Evolutionary conservation across 2,329 filamentous ascomycete species (phyloP).

Genomic region (Aspergillus clavatus): DNA sequence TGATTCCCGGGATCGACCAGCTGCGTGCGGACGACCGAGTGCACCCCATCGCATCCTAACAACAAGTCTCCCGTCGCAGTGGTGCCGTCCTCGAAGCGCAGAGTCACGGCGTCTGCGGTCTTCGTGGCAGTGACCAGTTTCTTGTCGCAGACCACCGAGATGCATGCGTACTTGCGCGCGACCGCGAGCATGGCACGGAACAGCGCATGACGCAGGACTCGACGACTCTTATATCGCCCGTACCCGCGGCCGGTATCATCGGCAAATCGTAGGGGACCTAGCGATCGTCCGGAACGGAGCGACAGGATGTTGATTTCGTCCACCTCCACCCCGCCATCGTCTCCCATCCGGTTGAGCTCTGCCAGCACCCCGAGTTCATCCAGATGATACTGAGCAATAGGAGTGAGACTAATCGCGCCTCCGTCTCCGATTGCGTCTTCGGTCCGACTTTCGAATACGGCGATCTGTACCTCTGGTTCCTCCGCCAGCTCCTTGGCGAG

Average conservation of each 20-base stretch:
- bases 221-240: conserved; percentile 25
- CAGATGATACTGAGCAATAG: conserved; percentile 32
- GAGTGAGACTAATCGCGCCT: conserved; percentile 35
- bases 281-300: conserved; percentile 24
- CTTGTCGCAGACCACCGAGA: conserved; percentile 6
- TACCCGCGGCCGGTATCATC: conserved; percentile 24
- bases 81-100: conserved; percentile 30
- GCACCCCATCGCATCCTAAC: conserved; percentile 39
- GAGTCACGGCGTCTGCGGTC: conserved; percentile 17
- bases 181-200: conserved; percentile 30
- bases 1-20: conserved; percentile 31
- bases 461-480: conserved; percentile 16
- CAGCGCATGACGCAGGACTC: conserved; percentile 31
- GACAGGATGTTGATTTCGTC: conserved; percentile 31
- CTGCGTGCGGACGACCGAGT: conserved; percentile 33
- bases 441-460: conserved; percentile 27
- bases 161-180: conserved; percentile 14
- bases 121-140: conserved; percentile 8
- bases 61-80: conserved; percentile 32
- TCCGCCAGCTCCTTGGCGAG: neutral
- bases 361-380: conserved; percentile 31
- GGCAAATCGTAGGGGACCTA: conserved; percentile 28
- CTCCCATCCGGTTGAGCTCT: conserved; percentile 26
- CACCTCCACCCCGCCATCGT: conserved; percentile 26
- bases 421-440: conserved; percentile 27